Conservation (phyloP, 208 protist genomes). For the Acanthamoeba lenticulata region DNA sequence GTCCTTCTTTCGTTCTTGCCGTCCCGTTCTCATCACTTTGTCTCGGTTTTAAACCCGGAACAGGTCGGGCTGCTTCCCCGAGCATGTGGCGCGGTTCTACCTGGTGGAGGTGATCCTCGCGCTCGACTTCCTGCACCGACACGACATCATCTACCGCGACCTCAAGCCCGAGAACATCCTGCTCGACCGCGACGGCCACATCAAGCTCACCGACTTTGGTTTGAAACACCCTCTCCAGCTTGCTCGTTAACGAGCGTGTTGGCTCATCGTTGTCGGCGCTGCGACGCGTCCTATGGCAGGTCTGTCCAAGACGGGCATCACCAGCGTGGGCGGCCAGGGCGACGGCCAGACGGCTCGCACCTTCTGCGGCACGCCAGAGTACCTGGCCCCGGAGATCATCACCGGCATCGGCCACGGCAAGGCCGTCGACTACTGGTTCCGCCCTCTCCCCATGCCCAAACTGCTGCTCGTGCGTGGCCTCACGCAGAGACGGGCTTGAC, state of each 20-base stretch:
- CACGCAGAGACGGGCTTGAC: constrained; percentile 74
- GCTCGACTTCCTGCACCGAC: constrained; percentile 92
- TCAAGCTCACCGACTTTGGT: constrained; percentile 83
- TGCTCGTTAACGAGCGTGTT: neutral
- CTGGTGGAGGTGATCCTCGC: constrained; percentile 92
- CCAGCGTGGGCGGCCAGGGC: constrained; percentile 68
- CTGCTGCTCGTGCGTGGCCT: constrained; percentile 93
- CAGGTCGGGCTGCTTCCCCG: constrained; percentile 84
- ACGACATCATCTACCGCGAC: constrained; percentile 91
- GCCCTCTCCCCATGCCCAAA: no score
- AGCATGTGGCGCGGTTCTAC: constrained; percentile 91
- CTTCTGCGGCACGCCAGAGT: constrained; percentile 86
- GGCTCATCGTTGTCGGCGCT: neutral
- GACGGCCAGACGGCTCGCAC: constrained; percentile 68
- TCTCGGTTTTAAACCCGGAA: constrained; percentile 63
- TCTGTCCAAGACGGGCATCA: constrained; percentile 77
- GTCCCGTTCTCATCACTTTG: neutral
- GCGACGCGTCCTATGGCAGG: neutral
- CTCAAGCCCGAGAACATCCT: constrained; percentile 85
- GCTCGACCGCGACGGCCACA: constrained; percentile 78
- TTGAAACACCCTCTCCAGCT: neutral
- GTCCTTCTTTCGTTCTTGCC: neutral
- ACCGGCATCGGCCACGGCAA: constrained; percentile 93
- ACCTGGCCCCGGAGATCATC: constrained; percentile 94
- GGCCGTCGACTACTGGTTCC: constrained; percentile 98